Evolutionary conservation across 2,329 filamentous ascomycete species (phyloP), one percentile per base, ranked within the genome.

Genomic region (Geosmithia flava): DNA sequence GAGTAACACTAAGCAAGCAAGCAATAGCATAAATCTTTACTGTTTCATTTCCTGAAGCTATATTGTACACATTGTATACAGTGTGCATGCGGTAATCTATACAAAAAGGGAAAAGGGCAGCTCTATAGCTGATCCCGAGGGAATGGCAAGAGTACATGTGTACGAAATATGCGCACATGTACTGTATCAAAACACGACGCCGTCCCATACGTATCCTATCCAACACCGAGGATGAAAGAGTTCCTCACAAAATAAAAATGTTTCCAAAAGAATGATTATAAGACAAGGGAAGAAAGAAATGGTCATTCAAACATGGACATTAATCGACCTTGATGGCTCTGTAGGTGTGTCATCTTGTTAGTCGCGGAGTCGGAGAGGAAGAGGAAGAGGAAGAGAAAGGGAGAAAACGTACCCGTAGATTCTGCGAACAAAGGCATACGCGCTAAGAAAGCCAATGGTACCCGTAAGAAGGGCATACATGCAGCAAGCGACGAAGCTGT

Each of bases 391-490:
- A 7, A 16, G n/a, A n/a, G n/a, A 44, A 27, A 40, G 45, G 20
- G n/a, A n/a, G n/a, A 46, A 10, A 49, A 68, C 80, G 68, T 62
- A 87, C 81, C 79, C 79, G 62, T 93, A 95, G 59, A 95, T 89
- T 60, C 83, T 78, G 59, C 86, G 73, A 48, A 95, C 80, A 70
- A 95, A 95, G 2, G 82, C 78, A 68, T 93, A 94, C 6, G 86
- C 84, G 41, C 85, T 83, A 64, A 95, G 63, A 63, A 94, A 94
- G 2, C 88, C 88, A 48, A 95, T 77, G 0, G 88, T 94, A 20
- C 88, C 88, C 10, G 83, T 88, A 53, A 93, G 68, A 46, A 95
- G 68, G 1, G 84, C 87, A 61, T 93, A 95, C 3, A 93, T 81
- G 43, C 78, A 75, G 62, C 87, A 94, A 1, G 85, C 87, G 56